Percentiles rank a stretch among this genome's conserved stretches.
Evolutionary conservation across 805 yeast species (phyloP).

Genomic region (Candida ovalis): DNA sequence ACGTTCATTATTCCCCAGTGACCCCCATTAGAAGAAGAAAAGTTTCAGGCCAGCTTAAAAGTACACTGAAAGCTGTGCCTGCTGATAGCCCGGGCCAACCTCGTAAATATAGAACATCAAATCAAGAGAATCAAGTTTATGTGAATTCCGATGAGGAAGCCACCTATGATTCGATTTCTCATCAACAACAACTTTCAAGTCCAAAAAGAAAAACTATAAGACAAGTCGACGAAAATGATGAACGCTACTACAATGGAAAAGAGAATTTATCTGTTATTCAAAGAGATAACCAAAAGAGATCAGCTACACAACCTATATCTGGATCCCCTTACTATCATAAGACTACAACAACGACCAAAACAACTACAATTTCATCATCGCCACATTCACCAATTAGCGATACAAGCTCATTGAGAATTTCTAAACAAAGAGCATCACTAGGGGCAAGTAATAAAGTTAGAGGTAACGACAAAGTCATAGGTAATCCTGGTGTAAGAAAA

Average conservation of each 20-base stretch:
- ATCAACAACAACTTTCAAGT: slow-evolving; percentile 20
- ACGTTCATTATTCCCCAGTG: slow-evolving; percentile 40
- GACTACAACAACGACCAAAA: slow-evolving; percentile 47
- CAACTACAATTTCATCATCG: slow-evolving; percentile 35
- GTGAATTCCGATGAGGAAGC: slow-evolving; percentile 35
- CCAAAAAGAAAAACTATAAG: slow-evolving; percentile 19
- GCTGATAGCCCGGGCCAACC: slow-evolving; percentile 97
- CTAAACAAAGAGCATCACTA: slow-evolving; percentile 27
- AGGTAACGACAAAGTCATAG: slow-evolving; percentile 29
- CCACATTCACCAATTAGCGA: slow-evolving; percentile 21
- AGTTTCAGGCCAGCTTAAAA: slow-evolving; percentile 64
- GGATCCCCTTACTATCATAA: slow-evolving; percentile 38
- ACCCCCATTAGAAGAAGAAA: slow-evolving; percentile 75
- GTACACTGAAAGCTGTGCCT: slow-evolving; percentile 75
- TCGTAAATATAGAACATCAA: slow-evolving; percentile 53
- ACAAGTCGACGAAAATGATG: slow-evolving; percentile 16
- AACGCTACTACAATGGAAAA: slow-evolving; percentile 14
- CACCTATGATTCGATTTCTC: slow-evolving; percentile 21
- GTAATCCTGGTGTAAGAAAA: slow-evolving; percentile 35
- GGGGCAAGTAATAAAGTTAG: slow-evolving; percentile 20
- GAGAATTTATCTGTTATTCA: slow-evolving; percentile 15
- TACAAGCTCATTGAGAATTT: slow-evolving; percentile 17
- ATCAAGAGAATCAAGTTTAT: slow-evolving; percentile 28
- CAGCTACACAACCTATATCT: slow-evolving; percentile 22
- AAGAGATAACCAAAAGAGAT: slow-evolving; percentile 18